A percentile compares a stretch with the other conserved stretches of the same genome.
Conservation (phyloP, 73 alveolate genomes). For the Tetrahymena borealis region DNA sequence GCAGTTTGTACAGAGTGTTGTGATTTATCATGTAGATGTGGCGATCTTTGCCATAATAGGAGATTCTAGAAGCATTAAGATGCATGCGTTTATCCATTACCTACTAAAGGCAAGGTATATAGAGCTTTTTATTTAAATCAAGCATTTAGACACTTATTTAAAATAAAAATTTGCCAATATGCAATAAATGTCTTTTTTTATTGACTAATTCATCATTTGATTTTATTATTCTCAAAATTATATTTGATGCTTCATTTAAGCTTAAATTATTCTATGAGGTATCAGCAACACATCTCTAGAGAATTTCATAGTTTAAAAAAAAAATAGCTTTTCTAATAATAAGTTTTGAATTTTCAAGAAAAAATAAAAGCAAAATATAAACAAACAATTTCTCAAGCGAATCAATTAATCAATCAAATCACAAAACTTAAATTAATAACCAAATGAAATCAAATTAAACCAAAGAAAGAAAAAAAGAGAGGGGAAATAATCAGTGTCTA, state of each 20-base stretch:
- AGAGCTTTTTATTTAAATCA: too few relatives aligned
- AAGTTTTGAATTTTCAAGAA: slow-evolving; percentile 10
- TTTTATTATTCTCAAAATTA: too few relatives aligned
- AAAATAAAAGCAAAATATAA: background rate
- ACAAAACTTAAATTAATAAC: background rate
- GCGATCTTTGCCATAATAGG: slow-evolving; percentile 82
- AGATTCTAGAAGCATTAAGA: slow-evolving; percentile 85
- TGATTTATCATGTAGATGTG: slow-evolving; percentile 76
- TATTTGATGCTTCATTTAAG: too few relatives aligned
- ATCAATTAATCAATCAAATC: background rate
- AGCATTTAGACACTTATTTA: too few relatives aligned
- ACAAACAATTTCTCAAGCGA: background rate
- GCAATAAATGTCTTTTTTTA: too few relatives aligned
- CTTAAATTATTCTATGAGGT: too few relatives aligned
- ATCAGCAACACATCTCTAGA: too few relatives aligned
- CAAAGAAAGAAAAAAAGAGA: background rate
- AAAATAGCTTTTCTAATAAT: slow-evolving; percentile 19
- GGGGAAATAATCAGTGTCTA: background rate
- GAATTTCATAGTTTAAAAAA: slow-evolving; percentile 32
- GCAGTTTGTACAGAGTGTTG: slow-evolving; percentile 85
- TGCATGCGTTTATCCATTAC: slow-evolving; percentile 92
- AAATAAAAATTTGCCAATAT: too few relatives aligned
- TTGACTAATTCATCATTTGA: too few relatives aligned
- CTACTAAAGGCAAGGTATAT: slow-evolving; percentile 70
- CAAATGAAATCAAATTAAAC: slow-evolving; percentile 8